Base-by-base conservation (phyloP, 257 asterid genomes). In the Misopates orontium region DNA sequence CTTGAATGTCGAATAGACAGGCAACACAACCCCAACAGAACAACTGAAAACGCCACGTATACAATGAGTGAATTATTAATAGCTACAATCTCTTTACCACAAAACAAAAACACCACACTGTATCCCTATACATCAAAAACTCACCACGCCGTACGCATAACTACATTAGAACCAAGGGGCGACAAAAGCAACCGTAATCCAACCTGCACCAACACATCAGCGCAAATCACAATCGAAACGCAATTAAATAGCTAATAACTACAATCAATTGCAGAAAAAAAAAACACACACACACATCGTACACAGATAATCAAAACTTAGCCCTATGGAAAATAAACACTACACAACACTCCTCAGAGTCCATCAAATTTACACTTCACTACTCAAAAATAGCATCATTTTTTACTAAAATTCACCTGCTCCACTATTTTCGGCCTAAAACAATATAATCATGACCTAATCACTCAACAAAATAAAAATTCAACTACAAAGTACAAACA, bases 1-100 rank as follows among this genome's bases (percentile, higher is more conserved):
- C 81, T 86, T 94, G 85, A 86, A 94, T 28, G 99, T 90, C 50
- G 96, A 88, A 82, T 94, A 94, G 66, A 90, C 91, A 55, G 99
- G 99, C 56, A 94, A 84, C 55, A 80, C 91, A 76, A 81, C 71
- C 60, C 97, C 99, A 56, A 88, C 91, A 1, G 97, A 88, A 76
- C 96, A 90, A 75, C 99, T 94, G 86, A 69, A 66, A 44, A 73
- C 16, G 42, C 61, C 74, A 73, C 49, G 54, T 31, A 58, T 14
- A 68, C 22, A 23, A 36, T 67, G 71, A 76, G 69, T 15, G 25
- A 64, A 63, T 60, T 62, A 74, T 54, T 22, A 66, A 23, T 9
- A 58, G 55, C 19, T 48, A 24, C 18, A 49, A 28, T 28, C 36
- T 28, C 36, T 53, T 22, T n/a, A n/a, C n/a, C n/a, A n/a, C n/a